Evolutionary conservation across 208 protist genomes (phyloP), one percentile per base, ranked within the genome.

Genomic region (Leishmania gerbilli): DNA sequence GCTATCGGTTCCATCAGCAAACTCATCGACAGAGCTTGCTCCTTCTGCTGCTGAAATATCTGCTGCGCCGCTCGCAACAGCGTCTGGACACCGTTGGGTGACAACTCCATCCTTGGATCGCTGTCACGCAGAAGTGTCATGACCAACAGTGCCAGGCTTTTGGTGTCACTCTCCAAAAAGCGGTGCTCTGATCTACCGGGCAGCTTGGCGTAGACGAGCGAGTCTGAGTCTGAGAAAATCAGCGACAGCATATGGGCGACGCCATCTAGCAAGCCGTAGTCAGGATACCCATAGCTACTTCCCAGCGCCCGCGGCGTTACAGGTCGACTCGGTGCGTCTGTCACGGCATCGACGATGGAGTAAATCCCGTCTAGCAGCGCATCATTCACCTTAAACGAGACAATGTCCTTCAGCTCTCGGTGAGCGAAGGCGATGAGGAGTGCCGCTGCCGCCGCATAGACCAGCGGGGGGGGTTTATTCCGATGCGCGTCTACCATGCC

Each of bases 251-350:
- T 92, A 76, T 96, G 92, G n/a, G 87, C 90, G 19, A 98, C 92
- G 40, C 95, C 95, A 82, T 98, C 96, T 31, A 97, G 82, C 40
- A 97, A 79, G n/a, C 96, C 96, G 78, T 92, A 92, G 72, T 98
- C 94, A 45, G 93, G 87, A 85, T 94, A 98, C 11, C 93, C 93
- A 79, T 96, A 98, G 58, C 93, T 95, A 74, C 88, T 96, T 2
- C 96, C 96, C 51, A 97, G 77, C 55, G 92, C 84, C 27, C 96
- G 87, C 13, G 88, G 85, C 45, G 86, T 79, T 8, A 95, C 74
- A 34, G 87, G 87, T 19, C 88, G 84, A 19, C 78, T 86, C 2
- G 83, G 60, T 19, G 87, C 67, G 74, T 78, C 77, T 7, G 74
- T 37, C 2, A 91, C 87, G 62, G 82, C 84, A n/a, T 87, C 84